Evolutionary conservation across 2,329 filamentous ascomycete species (phyloP).

Genomic region (Fusarium camptoceras): DNA sequence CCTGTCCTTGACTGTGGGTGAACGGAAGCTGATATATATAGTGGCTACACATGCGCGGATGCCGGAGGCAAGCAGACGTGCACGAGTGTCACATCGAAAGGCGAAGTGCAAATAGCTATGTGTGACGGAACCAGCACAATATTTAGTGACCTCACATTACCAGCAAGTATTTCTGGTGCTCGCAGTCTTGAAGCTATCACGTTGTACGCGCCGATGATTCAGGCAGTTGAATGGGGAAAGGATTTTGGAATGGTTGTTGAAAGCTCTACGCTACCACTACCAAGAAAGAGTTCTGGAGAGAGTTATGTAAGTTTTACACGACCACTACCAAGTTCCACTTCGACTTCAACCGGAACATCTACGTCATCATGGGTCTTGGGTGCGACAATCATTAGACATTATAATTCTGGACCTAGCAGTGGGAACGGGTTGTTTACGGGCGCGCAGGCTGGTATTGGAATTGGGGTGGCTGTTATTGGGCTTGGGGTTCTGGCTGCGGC

Average conservation of each 20-base stretch:
- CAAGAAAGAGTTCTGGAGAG: too few relatives aligned
- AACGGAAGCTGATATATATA: accelerated
- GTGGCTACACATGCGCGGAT: not conserved
- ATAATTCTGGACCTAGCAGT: too few relatives aligned
- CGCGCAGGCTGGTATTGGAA: not conserved
- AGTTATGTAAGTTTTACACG: too few relatives aligned
- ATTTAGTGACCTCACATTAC: not conserved
- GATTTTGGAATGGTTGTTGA: too few relatives aligned
- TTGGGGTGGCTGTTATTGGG: not conserved
- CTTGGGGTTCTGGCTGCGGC: not conserved
- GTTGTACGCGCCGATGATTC: conserved; percentile 7
- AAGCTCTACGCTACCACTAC: too few relatives aligned
- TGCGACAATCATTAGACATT: too few relatives aligned
- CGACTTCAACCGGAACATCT: too few relatives aligned
- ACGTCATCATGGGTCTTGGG: too few relatives aligned
- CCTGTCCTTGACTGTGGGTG: accelerated
- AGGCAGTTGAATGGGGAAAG: too few relatives aligned
- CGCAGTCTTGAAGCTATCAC: not conserved
- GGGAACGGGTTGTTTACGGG: not conserved
- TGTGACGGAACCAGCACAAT: not conserved
- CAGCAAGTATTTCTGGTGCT: not conserved
- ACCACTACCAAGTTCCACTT: too few relatives aligned
- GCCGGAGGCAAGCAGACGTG: not conserved
- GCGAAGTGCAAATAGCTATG: not conserved
- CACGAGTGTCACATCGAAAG: not conserved